These are phyloP conservation scores for Blakeslea trispora DNA, from an alignment of 371 early-diverging fungal species.

Conservation along the genomic window DNA sequence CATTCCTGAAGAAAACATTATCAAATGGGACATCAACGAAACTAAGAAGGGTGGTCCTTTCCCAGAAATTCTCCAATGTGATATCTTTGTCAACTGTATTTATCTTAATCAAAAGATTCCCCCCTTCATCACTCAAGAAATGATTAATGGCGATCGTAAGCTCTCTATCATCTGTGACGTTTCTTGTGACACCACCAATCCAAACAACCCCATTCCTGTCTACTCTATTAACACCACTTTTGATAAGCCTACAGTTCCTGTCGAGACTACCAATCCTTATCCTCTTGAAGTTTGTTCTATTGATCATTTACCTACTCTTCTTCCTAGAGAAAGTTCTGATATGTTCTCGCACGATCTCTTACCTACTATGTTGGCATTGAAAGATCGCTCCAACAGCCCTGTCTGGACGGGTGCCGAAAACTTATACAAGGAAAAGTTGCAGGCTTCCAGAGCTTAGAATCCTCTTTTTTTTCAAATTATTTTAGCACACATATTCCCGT, in stretches of 20 bases:
- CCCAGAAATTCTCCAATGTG: constrained; percentile 81
- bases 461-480: too few relatives aligned
- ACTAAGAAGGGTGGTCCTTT: constrained; percentile 95
- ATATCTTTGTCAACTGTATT: constrained; percentile 98
- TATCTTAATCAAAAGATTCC: constrained; percentile 91
- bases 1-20: constrained; percentile 85
- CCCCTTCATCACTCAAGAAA: constrained; percentile 87
- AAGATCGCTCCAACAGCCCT: constrained; percentile 57
- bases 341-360: constrained; percentile 84
- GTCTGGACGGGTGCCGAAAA: constrained; percentile 90
- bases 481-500: too few relatives aligned
- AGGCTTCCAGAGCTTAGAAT: constrained; percentile 30
- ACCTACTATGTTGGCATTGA: constrained; percentile 78
- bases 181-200: constrained; percentile 95
- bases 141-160: constrained; percentile 70
- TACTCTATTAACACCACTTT: constrained; percentile 91
- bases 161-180: constrained; percentile 92
- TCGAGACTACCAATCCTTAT: constrained; percentile 58
- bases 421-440: constrained; percentile 80
- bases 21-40: constrained; percentile 96
- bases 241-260: constrained; percentile 83
- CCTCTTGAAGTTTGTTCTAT: constrained; percentile 92
- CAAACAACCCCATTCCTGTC: constrained; percentile 95
- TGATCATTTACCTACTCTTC: constrained; percentile 94
- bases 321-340: constrained; percentile 92